A percentile compares a stretch with the other conserved stretches of the same genome.
Conservation (phyloP, 2,329 filamentous ascomycete genomes). For the Cordyceps pruinosa region DNA sequence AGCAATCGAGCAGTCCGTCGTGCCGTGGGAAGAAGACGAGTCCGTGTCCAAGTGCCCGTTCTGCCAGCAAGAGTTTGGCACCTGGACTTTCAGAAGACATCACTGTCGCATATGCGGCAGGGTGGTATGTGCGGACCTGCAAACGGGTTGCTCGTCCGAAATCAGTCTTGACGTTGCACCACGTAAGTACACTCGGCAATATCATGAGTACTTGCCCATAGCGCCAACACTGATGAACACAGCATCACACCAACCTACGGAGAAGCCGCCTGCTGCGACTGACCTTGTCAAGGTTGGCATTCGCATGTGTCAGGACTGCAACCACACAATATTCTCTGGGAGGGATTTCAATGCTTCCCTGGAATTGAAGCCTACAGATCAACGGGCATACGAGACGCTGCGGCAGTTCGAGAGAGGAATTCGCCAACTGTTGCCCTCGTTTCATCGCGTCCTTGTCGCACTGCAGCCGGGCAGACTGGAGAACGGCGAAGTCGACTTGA, state of each 20-base stretch:
- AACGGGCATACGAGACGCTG: constrained; percentile 75
- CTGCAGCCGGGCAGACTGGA: constrained; percentile 52
- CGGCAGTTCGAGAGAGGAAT: constrained; percentile 86
- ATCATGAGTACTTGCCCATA: background rate
- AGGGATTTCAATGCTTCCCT: constrained; percentile 72
- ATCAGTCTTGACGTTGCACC: constrained; percentile 69
- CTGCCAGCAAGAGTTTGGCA: constrained; percentile 91
- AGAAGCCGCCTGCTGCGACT: constrained; percentile 29
- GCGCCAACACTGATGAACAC: constrained; percentile 11
- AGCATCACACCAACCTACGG: constrained; percentile 36
- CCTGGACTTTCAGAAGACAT: constrained; percentile 86
- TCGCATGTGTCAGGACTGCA: constrained; percentile 89
- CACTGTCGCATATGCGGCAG: constrained; percentile 91
- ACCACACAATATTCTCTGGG: constrained; percentile 51
- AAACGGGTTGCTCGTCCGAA: constrained; percentile 78
- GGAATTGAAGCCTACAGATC: constrained; percentile 61
- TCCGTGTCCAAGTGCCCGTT: constrained; percentile 78
- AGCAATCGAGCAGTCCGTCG: constrained; percentile 79
- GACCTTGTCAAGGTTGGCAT: constrained; percentile 67
- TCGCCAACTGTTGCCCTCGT: constrained; percentile 69
- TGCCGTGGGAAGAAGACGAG: constrained; percentile 91
- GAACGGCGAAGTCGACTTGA: constrained; percentile 30
- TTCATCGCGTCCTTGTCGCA: constrained; percentile 67
- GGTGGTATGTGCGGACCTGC: constrained; percentile 83
- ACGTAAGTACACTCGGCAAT: constrained; percentile 28